Evolutionary conservation across 306 rosid species (phyloP), one percentile per base, ranked within the genome.

Genomic region (barrel medic (Medicago truncatula)): DNA sequence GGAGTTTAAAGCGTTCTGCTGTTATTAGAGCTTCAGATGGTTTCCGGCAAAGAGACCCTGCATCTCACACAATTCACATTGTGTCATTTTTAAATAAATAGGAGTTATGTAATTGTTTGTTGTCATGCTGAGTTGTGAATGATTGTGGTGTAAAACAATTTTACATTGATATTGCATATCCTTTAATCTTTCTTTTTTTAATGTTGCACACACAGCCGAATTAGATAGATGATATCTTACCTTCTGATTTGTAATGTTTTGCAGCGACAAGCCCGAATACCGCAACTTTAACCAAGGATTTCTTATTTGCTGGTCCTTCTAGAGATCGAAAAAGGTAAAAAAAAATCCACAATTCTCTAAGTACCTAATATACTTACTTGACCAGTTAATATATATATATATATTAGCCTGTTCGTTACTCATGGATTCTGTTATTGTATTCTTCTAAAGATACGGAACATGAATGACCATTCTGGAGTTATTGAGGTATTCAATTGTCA

Each of bases 241-340:
- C 61, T 41, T 14, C 16, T 50, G 17, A 38, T 41, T 73, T 67
- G 66, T 4, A 58, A n/a, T 43, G 18, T 64, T 61, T 38, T 85
- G 88, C 81, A 95, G 99, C 81, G 99, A 95, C 88, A 90, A 92
- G 84, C 99, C 99, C 2, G 96, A 97, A 41, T 86, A 88, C 49
- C 99, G 90, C 58, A 96, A 95, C 79, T 95, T 95, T 97, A 64
- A 95, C 97, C 11, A 84, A 89, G 73, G 99, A 95, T 75, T 95
- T 97, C 75, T 81, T 95, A 39, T 95, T 95, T 83, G 77, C 88
- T 36, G 99, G 92, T 88, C 99, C 97, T 54, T 89, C 99, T 5
- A 85, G 97, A 88, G 97, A 95, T 83, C 93, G 97, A 75, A 85
- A 70, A 78, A 95, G 98, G 97, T 95, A 76, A 21, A 21, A 21